These are phyloP conservation scores for Rhodotorula kratochvilovae DNA, from an alignment of 768 basidiomycete genomes.

Conservation along the genomic window DNA sequence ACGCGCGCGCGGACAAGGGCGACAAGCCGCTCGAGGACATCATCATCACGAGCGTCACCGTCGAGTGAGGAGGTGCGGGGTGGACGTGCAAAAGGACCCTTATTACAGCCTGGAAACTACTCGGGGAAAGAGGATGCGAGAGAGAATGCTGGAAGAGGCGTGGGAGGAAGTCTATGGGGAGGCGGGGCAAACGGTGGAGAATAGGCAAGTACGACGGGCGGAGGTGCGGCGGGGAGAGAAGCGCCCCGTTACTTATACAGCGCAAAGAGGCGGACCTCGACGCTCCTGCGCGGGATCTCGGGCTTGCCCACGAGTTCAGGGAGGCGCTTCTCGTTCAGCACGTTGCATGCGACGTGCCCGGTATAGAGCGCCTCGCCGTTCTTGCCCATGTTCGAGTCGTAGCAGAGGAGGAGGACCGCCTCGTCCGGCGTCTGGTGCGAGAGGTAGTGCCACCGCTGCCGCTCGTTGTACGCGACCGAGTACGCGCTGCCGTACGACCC, in stretches of 20 bases:
- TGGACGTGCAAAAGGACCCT: background rate
- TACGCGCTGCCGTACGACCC: conserved; percentile 21
- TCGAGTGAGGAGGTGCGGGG: conserved; percentile 18
- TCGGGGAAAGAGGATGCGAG: background rate
- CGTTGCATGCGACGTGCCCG: conserved; percentile 19
- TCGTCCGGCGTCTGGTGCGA: conserved; percentile 23
- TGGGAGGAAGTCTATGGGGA: too few species aligned
- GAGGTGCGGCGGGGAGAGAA: too few species aligned
- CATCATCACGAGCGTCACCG: conserved; percentile 36
- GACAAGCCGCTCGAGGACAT: conserved; percentile 46
- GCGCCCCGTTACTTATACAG: conserved; percentile 3
- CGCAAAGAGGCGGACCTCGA: conserved; percentile 23
- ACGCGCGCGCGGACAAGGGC: conserved; percentile 46
- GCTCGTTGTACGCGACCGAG: conserved; percentile 6
- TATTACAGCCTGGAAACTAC: background rate
- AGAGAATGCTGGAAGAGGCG: too few species aligned
- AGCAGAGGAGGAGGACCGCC: conserved; percentile 15
- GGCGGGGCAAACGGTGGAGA: background rate
- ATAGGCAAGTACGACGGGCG: too few species aligned
- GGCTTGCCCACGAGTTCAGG: background rate
- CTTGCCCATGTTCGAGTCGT: conserved; percentile 21
- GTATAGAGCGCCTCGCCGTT: conserved; percentile 14
- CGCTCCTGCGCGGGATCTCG: conserved; percentile 9
- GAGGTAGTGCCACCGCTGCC: conserved; percentile 25
- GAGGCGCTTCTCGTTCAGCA: conserved; percentile 12